Evolutionary conservation across 192 early-diverging fungal species (phyloP).

Genomic region (Diversispora eburnea): DNA sequence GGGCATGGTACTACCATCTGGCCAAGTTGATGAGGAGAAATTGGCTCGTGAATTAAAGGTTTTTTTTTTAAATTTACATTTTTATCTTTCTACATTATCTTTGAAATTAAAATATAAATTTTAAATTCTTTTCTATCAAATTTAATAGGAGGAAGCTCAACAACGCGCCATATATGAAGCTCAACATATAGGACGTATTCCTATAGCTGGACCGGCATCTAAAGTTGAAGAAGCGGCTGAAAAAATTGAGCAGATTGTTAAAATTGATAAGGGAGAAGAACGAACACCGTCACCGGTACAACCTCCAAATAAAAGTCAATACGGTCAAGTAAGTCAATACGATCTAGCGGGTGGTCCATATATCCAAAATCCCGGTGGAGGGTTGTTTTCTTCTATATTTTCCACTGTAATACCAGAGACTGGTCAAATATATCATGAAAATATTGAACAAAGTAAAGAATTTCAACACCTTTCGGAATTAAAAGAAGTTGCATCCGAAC

Average conservation of each 20-base stretch:
- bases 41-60: slow-evolving; percentile 3
- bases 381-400: too few species aligned
- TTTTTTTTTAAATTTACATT: background rate
- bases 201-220: background rate
- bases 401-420: too few species aligned
- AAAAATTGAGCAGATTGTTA: background rate
- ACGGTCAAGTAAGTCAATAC: too few species aligned
- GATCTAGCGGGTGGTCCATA: too few species aligned
- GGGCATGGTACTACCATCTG: background rate
- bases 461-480: too few species aligned
- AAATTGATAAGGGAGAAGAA: slow-evolving; percentile 4
- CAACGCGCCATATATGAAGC: background rate
- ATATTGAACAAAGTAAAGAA: too few species aligned
- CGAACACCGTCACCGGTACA: background rate
- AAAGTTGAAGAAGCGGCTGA: slow-evolving; percentile 1
- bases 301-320: background rate
- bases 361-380: too few species aligned
- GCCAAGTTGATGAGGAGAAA: background rate
- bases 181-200: background rate
- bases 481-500: too few species aligned
- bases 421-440: too few species aligned
- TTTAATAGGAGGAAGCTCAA: slow-evolving; percentile 5
- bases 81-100: background rate
- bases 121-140: background rate
- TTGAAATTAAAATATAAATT: background rate